phyloP scores from a whole-genome alignment of 352 stramenopile species.

The Globisporangium acanthophoron region DNA sequence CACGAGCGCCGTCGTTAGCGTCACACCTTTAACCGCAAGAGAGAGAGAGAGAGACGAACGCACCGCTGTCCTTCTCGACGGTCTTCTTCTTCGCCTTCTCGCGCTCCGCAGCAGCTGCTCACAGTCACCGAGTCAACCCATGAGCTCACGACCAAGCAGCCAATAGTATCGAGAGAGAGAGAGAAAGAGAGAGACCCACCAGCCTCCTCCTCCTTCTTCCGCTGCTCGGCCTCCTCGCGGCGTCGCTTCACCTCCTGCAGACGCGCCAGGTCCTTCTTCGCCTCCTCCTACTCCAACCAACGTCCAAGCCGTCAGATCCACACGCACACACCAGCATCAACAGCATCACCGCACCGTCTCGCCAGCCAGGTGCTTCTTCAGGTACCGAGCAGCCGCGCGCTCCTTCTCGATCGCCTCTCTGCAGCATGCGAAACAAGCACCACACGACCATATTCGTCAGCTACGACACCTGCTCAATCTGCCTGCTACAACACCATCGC shows the following conservation, averaged over 20 bases:
- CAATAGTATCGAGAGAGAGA: neutral
- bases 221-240: constrained; percentile 74
- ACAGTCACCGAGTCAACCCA: constrained; percentile 4
- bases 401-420: constrained; percentile 87
- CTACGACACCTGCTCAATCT: neutral
- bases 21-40: neutral
- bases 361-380: constrained; percentile 82
- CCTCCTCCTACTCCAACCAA: constrained; percentile 41
- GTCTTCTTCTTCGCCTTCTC: constrained; percentile 66
- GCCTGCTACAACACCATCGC: neutral
- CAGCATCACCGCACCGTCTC: constrained; percentile 45
- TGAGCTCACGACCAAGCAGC: neutral
- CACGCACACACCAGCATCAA: neutral
- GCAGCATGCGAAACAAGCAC: neutral
- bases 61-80: constrained; percentile 55
- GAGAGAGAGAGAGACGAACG: constrained; percentile 8
- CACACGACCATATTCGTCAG: neutral
- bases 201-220: constrained; percentile 77
- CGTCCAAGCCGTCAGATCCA: neutral
- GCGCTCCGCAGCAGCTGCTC: constrained; percentile 44
- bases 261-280: constrained; percentile 81
- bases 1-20: neutral
- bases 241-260: constrained; percentile 74
- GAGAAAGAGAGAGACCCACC: constrained; percentile 22
- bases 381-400: constrained; percentile 54